Base-by-base conservation (phyloP, 108 stramenopile genomes). In the Nannochloropsis salina region DNA sequence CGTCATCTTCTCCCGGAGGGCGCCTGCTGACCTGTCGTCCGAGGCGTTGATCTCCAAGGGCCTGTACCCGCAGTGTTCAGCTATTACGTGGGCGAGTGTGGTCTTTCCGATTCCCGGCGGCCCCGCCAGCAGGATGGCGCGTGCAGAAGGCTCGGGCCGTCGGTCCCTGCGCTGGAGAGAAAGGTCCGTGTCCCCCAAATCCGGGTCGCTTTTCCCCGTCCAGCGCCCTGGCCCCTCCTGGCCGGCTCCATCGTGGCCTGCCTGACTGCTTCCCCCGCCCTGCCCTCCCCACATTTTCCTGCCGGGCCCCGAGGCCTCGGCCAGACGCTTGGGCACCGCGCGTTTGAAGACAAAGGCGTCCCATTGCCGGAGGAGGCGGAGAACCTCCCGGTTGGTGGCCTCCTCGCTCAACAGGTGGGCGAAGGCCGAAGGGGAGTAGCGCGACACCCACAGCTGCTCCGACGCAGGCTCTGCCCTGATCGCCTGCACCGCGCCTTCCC, bases 71-170 rank as follows among this genome's bases (percentile, higher is more conserved):
- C 94, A 94, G 82, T 96, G 95, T 41, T 88, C 86, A 81, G 93
- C 94, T 81, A 95, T 91, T 42, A 98, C 92, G 83, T 98, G 97
- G n/a, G 98, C 98, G 90, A 99, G 88, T 12, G 97, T 98, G 12
- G 96, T 96, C 91, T 99, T 99, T 41, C 98, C 98, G 8, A 94
- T 94, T 9, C 98, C 98, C 4, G 98, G 96, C 18, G 97, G 95
- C 9, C 94, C 96, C 31, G 93, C 92, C 8, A 99, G 93, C 84
- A 99, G 88, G 86, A 99, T 94, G 21, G 97, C 94, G 21, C 95
- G 88, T 42, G 89, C 83, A 74, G 86, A 81, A 61, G 93, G 90
- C 81, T 93, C 92, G 1, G 95, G 95, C 20, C 95, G 92, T 44
- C 91, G 83, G 86, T 96, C 97, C 40, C 20, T 15, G 2, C 83